Base-by-base conservation (phyloP, 768 basidiomycete genomes). In the Rubroboletus pulcherrimus region DNA sequence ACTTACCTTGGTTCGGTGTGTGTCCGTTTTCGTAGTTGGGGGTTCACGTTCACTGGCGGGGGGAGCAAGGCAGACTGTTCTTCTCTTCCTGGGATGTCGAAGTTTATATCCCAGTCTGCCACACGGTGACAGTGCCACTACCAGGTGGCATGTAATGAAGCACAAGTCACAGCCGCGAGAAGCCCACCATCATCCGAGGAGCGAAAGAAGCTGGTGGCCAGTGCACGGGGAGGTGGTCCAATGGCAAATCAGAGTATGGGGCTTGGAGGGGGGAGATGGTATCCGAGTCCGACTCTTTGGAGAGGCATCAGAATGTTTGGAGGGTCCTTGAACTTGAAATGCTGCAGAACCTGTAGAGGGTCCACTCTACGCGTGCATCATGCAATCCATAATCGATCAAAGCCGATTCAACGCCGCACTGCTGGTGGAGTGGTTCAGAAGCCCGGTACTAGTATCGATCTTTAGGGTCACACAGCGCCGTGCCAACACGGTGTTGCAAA, bases 51-150 rank as follows among this genome's bases (percentile, higher is more conserved):
- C 12, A 14, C 12, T 17, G 43, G 38, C 4, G 11, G 49, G 37
- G 37, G 47, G 37, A 14, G n/a, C 9, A 29, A 29, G 46, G 46
- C 42, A 42, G 11, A 39, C 21, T 41, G 56, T 12, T 39, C 53
- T 46, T 29, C 59, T 34, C 39, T 30, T 24, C 43, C 31, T 48
- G 51, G 53, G 39, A 41, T 10, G 45, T 19, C 41, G 34, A 40
- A 49, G 53, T 40, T 59, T 66, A 55, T 66, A 67, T 66, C 55
- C 63, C 39, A 46, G 24, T 14, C 56, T 67, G 65, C 65, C 65
- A 57, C 65, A 66, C 59, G 59, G 47, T 24, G 52, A 64, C 62
- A 61, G 61, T 47, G 65, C 65, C 65, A 67, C 57, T 65, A 47
- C 55, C 65, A 66, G 66, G 65, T 62, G 65, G 65, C 60, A 12